These are phyloP conservation scores for Mentha longifolia DNA, from an alignment of 257 asterid species.

Conservation along the genomic window DNA sequence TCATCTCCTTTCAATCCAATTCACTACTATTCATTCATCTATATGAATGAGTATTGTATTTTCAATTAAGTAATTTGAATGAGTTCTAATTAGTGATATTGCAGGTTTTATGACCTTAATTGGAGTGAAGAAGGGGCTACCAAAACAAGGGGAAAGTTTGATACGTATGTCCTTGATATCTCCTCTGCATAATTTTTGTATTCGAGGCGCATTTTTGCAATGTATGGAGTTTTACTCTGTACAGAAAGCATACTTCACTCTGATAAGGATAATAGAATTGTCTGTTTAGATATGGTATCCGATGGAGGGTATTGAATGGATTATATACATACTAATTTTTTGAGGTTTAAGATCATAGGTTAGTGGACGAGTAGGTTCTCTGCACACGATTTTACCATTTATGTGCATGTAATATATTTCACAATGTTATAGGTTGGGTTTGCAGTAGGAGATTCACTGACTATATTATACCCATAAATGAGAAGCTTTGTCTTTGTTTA, in stretches of 20 bases:
- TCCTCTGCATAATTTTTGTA: background rate
- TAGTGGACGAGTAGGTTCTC: background rate
- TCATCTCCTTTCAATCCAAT: background rate
- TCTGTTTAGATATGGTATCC: background rate
- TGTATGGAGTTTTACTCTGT: too few relatives aligned
- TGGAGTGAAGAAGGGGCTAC: slow-evolving; percentile 65
- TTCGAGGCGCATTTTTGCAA: background rate
- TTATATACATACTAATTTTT: too few relatives aligned
- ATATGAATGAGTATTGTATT: background rate
- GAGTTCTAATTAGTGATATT: slow-evolving; percentile 25
- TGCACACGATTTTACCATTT: background rate
- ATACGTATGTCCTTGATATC: slow-evolving; percentile 44
- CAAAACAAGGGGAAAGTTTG: slow-evolving; percentile 62
- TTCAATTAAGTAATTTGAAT: slow-evolving; percentile 6
- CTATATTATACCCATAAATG: slow-evolving; percentile 4
- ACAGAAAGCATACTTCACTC: too few relatives aligned
- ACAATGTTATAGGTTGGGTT: background rate
- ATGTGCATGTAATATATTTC: too few relatives aligned
- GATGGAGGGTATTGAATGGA: too few relatives aligned
- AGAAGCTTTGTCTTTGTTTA: slow-evolving; percentile 35
- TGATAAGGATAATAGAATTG: background rate
- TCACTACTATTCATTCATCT: background rate
- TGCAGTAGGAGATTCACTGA: slow-evolving; percentile 4
- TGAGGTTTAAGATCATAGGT: too few relatives aligned
- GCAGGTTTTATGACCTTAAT: slow-evolving; percentile 70